A percentile compares a stretch with the other conserved stretches of the same genome.
phyloP scores from a whole-genome alignment of 2,329 filamentous ascomycete genomes.

The Botrytis pseudocinerea region DNA sequence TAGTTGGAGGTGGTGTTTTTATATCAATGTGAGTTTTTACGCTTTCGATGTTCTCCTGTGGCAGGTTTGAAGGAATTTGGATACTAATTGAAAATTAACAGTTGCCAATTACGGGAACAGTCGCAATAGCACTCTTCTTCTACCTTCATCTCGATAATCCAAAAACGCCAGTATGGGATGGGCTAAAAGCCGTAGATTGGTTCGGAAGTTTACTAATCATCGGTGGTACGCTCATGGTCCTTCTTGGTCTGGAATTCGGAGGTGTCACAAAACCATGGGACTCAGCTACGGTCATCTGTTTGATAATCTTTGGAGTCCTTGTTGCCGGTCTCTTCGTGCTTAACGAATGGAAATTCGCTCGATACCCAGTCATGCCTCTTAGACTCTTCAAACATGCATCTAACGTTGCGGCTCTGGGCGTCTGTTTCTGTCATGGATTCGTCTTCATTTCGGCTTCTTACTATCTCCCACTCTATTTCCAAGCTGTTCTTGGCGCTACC shows the following conservation, averaged over 20 bases:
- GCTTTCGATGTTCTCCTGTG: background rate
- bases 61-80: background rate
- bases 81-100: background rate
- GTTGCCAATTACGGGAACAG: constrained; percentile 21
- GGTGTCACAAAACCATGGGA: constrained; percentile 67
- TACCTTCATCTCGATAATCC: constrained; percentile 69
- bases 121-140: constrained; percentile 56
- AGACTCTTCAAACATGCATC: constrained; percentile 67
- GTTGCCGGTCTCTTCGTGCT: constrained; percentile 62
- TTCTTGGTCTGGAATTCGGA: constrained; percentile 83
- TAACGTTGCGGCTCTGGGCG: constrained; percentile 63
- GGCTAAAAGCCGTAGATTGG: constrained; percentile 63
- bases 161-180: constrained; percentile 59
- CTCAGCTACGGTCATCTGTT: constrained; percentile 39
- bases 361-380: constrained; percentile 76
- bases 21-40: constrained; percentile 36
- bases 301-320: constrained; percentile 63
- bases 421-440: constrained; percentile 74
- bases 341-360: constrained; percentile 71
- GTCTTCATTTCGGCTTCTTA: constrained; percentile 35
- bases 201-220: constrained; percentile 60
- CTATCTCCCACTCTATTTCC: constrained; percentile 67
- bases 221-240: constrained; percentile 79
- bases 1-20: constrained; percentile 59
- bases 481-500: constrained; percentile 47